Conservation (phyloP, 1,284 basidiomycete species). For the Sparassis latifolia region DNA sequence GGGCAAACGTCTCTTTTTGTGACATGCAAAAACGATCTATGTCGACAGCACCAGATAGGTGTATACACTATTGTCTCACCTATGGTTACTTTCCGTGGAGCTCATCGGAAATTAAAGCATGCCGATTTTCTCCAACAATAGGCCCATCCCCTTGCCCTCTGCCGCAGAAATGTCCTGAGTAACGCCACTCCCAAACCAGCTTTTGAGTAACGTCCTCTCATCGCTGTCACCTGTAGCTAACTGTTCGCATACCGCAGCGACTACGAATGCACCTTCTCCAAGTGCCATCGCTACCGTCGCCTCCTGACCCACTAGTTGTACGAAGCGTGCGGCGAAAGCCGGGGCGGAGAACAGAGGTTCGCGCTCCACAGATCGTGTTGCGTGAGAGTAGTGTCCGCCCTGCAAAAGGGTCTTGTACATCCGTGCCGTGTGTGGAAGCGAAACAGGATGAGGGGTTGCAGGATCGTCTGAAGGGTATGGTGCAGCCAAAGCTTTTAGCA, state of each 20-base stretch:
- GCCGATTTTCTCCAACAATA: background rate
- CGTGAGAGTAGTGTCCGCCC: slow-evolving; percentile 80
- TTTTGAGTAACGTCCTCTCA: slow-evolving; percentile 36
- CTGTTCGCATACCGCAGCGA: slow-evolving; percentile 71
- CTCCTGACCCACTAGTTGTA: slow-evolving; percentile 51
- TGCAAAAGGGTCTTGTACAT: slow-evolving; percentile 83
- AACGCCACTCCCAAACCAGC: slow-evolving; percentile 41
- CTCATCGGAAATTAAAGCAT: background rate
- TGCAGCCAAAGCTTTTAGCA: slow-evolving; percentile 48
- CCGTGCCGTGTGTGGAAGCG: slow-evolving; percentile 74
- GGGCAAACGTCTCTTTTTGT: too few species aligned
- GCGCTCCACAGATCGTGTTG: slow-evolving; percentile 44
- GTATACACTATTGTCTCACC: too few species aligned
- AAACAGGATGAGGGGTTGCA: slow-evolving; percentile 56
- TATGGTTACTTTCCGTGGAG: too few species aligned
- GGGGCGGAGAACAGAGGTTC: slow-evolving; percentile 45
- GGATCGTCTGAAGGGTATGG: slow-evolving; percentile 50
- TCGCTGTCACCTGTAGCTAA: slow-evolving; percentile 38
- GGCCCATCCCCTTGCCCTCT: background rate
- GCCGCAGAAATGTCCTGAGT: background rate
- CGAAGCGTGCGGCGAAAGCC: slow-evolving; percentile 54
- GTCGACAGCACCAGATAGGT: too few species aligned
- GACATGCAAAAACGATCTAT: too few species aligned
- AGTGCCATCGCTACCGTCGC: slow-evolving; percentile 54
- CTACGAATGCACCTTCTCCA: slow-evolving; percentile 69